phyloP scores from a whole-genome alignment of 805 yeast genomes.

The Tetrapisispora nanseiensis region DNA sequence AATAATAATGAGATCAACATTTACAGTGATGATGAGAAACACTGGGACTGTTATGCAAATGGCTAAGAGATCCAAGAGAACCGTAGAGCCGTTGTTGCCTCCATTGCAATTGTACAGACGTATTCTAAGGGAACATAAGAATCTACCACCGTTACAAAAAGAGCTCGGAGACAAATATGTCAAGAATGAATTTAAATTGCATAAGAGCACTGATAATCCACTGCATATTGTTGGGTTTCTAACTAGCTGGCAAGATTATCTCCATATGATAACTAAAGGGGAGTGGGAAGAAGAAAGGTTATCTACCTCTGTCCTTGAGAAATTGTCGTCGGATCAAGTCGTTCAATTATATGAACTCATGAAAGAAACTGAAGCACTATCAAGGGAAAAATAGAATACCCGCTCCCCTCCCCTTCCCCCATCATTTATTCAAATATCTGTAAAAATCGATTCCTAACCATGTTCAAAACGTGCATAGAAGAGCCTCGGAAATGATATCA shows the following conservation, averaged over 20 bases:
- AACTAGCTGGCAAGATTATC: constrained; percentile 88
- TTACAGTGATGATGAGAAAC: background rate
- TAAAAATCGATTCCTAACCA: no score
- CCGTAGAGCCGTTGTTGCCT: constrained; percentile 50
- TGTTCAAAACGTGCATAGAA: no score
- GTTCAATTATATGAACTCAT: constrained; percentile 72
- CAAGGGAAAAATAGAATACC: no score
- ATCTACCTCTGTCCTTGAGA: constrained; percentile 56
- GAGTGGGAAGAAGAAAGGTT: constrained; percentile 57
- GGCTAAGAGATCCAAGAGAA: constrained; percentile 3
- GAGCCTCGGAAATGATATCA: no score
- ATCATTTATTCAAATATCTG: no score
- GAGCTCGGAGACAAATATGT: constrained; percentile 85
- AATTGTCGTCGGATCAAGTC: constrained; percentile 85
- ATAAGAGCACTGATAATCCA: constrained; percentile 75
- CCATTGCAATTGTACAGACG: constrained; percentile 72
- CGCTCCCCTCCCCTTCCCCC: no score
- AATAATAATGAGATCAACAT: background rate
- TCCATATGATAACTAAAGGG: constrained; percentile 47
- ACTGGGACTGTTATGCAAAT: constrained; percentile 7
- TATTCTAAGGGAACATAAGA: constrained; percentile 71
- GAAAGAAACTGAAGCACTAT: constrained; percentile 45
- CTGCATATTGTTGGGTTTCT: constrained; percentile 88
- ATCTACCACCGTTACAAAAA: constrained; percentile 58
- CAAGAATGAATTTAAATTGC: constrained; percentile 80